Evolutionary conservation across 2,329 filamentous ascomycete genomes (phyloP).

Genomic region (Ilyonectria sp.): DNA sequence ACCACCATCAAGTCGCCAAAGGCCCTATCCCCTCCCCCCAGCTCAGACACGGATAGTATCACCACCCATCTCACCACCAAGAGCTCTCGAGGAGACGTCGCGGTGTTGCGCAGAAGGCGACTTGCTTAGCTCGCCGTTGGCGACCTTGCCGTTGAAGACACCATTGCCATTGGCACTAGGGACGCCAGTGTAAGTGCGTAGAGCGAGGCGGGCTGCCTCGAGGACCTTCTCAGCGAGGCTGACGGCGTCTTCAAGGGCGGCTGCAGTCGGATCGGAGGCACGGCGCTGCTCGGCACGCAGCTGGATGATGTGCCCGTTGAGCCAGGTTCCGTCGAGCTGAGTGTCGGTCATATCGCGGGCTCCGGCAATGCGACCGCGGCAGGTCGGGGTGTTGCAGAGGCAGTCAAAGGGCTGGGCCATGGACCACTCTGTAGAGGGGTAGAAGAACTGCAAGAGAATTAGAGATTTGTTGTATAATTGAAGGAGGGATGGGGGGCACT

Average conservation of each 20-base stretch:
- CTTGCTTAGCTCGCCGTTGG: conserved; percentile 43
- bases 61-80: conserved; percentile 75
- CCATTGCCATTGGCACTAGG: conserved; percentile 36
- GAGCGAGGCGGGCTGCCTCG: conserved; percentile 61
- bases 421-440: conserved; percentile 81
- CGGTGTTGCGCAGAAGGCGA: conserved; percentile 51
- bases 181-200: conserved; percentile 55
- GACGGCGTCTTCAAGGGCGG: conserved; percentile 61
- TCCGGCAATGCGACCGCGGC: conserved; percentile 74
- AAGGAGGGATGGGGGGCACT: conserved; percentile 32
- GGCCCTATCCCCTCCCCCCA: conserved; percentile 17
- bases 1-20: conserved; percentile 16
- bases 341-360: conserved; percentile 71
- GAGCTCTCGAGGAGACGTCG: conserved; percentile 67
- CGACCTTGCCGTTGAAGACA: conserved; percentile 27
- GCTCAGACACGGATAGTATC: conserved; percentile 62
- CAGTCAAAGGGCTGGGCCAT: conserved; percentile 83
- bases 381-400: conserved; percentile 70
- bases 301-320: conserved; percentile 73
- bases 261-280: conserved; percentile 56
- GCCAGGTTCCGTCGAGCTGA: conserved; percentile 71
- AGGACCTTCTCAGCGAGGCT: conserved; percentile 63
- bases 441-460: conserved; percentile 71
- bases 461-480: neutral
- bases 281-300: conserved; percentile 62